These are phyloP conservation scores for Chenopodium quinoa DNA, from an alignment of 148 eudicot genomes.

Conservation along the genomic window DNA sequence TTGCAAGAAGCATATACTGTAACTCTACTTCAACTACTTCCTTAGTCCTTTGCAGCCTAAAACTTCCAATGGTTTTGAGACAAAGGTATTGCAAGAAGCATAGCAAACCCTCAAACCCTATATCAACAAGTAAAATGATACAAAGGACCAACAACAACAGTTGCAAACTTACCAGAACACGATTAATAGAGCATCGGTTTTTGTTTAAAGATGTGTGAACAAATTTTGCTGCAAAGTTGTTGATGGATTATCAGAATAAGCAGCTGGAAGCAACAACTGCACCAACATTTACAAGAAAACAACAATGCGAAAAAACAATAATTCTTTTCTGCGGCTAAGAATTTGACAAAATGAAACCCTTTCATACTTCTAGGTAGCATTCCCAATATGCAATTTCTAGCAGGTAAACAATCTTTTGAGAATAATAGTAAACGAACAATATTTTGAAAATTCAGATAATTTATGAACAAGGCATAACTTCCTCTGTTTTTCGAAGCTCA, in stretches of 20 bases:
- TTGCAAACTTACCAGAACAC: slow-evolving; percentile 74
- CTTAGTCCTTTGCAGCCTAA: neutral
- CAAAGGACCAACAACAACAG: neutral
- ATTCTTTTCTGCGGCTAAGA: neutral
- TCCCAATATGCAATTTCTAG: neutral
- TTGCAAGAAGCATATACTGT: neutral
- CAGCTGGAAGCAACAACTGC: slow-evolving; percentile 93
- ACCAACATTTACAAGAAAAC: slow-evolving; percentile 24
- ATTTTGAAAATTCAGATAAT: neutral
- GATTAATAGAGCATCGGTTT: slow-evolving; percentile 88
- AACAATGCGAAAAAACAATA: slow-evolving; percentile 4
- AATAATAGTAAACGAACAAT: neutral
- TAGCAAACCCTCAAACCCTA: neutral
- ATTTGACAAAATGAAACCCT: neutral
- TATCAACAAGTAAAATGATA: too few species aligned
- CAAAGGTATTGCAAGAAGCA: neutral
- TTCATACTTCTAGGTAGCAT: neutral
- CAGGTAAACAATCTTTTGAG: neutral
- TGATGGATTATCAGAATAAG: slow-evolving; percentile 91
- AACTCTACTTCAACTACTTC: neutral
- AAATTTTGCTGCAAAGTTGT: slow-evolving; percentile 91
- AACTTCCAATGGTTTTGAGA: neutral
- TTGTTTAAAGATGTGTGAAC: slow-evolving; percentile 95
- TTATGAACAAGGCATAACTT: neutral
- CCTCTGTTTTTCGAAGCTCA: too few species aligned